These are phyloP conservation scores for Sporothrix luriei DNA, from an alignment of 2,329 filamentous ascomycete species.

Conservation along the genomic window DNA sequence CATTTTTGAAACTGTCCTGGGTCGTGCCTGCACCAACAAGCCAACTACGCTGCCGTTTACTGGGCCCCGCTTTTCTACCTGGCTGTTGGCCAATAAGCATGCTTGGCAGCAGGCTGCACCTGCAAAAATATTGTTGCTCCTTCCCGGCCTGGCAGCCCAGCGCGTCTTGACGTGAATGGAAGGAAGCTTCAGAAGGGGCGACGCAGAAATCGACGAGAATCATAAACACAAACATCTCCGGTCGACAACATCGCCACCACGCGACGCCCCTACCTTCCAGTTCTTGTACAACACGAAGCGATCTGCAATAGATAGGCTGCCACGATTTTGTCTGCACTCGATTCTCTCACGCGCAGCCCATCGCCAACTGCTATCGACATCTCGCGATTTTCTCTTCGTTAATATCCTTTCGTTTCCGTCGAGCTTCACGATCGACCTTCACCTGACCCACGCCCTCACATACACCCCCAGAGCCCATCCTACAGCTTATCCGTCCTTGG, in stretches of 20 bases:
- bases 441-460: neutral
- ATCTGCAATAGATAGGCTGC: neutral
- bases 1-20: neutral
- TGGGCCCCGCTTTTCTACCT: conserved; percentile 22
- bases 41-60: conserved; percentile 1
- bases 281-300: neutral
- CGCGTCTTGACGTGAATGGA: conserved; percentile 31
- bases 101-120: neutral
- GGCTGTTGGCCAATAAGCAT: conserved; percentile 25
- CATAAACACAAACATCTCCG: neutral
- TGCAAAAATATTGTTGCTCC: conserved; percentile 31
- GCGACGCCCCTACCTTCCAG: conserved; percentile 9
- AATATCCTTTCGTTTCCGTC: neutral
- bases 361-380: neutral
- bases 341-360: neutral
- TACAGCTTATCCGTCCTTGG: conserved; percentile 16
- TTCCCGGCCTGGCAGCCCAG: conserved; percentile 21
- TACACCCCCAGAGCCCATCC: neutral
- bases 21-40: neutral
- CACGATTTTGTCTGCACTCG: neutral
- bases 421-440: neutral
- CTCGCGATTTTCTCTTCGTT: neutral
- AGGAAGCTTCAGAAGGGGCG: conserved; percentile 22
- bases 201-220: neutral
- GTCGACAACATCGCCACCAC: conserved; percentile 6